Evolutionary conservation across 164 flowering plant species (phyloP), one percentile per base, ranked within the genome.

Genomic region (Cinnamomum chago): DNA sequence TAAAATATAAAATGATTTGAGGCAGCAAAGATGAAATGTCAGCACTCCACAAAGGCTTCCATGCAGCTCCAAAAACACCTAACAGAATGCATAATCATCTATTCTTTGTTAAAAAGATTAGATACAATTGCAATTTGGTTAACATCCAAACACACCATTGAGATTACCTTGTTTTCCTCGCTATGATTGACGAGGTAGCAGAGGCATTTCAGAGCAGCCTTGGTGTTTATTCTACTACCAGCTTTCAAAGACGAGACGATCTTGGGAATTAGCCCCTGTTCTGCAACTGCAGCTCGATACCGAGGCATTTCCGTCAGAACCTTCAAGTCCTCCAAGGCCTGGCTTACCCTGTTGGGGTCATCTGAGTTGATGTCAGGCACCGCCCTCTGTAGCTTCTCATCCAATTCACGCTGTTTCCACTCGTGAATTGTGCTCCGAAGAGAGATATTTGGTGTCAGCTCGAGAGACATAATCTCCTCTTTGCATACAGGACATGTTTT

Each of bases 181-280:
- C 72, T 20, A 30, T 70, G 23, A 62, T 70, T 60, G 30, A 76
- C 75, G 69, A 81, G 80, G 65, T 72, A 51, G 68, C 58, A 60
- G 33, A 81, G 83, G 51, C 83, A 77, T 77, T 78, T 81, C 13
- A 78, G 76, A 65, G 72, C 78, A 68, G 83, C 78, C 65, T 72
- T 75, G 62, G 50, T 73, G 64, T 77, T 81, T 33, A 58, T 33
- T 5, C 22, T 55, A 5, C n/a, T 18, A 47, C 27, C 62, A 12
- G 20, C 51, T 70, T 75, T 75, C 13, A 81, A 47, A 24, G 72
- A 24, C 60, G 40, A n/a, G 51, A 75, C 78, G 6, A 78, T 77
- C 58, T 72, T 77, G 23, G 80, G 71, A 18, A 81, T 23, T 9
- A 77, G 72, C 18, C 72, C 78, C 25, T 75, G 65, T 27, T 75